A percentile compares a stretch with the other conserved stretches of the same genome.
phyloP scores from a whole-genome alignment of 2,329 filamentous ascomycete genomes.

The Ambrosiella beaveri region DNA sequence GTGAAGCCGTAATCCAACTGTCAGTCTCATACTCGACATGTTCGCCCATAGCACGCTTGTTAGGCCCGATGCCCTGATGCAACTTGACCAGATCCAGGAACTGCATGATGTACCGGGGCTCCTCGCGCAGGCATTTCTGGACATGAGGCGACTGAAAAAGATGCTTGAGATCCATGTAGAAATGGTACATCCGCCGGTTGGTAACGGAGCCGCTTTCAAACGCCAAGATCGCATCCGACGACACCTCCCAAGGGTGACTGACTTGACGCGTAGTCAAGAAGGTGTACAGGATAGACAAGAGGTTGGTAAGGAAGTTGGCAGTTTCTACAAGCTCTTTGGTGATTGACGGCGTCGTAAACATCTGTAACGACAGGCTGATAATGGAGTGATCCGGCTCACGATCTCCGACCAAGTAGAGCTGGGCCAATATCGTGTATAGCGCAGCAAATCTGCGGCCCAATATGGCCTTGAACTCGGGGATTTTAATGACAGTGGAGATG shows the following conservation, averaged over 20 bases:
- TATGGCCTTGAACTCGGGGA: conserved; percentile 90
- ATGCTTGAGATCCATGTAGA: conserved; percentile 87
- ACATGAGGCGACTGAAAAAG: conserved; percentile 79
- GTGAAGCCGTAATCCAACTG: conserved; percentile 89
- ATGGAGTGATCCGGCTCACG: conserved; percentile 95
- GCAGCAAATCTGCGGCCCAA: conserved; percentile 86
- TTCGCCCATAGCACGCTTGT: conserved; percentile 74
- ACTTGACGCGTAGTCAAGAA: conserved; percentile 94
- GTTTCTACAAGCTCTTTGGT: conserved; percentile 88
- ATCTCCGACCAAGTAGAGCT: conserved; percentile 89
- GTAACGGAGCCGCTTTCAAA: conserved; percentile 92
- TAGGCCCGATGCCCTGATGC: conserved; percentile 93
- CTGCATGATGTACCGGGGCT: conserved; percentile 78
- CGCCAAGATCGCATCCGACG: conserved; percentile 68
- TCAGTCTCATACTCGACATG: conserved; percentile 98
- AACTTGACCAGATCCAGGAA: conserved; percentile 92
- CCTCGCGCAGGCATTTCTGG: conserved; percentile 63
- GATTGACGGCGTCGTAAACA: conserved; percentile 91
- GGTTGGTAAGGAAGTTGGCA: conserved; percentile 86
- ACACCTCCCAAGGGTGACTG: conserved; percentile 78
- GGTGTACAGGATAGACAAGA: conserved; percentile 93
- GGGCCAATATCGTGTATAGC: conserved; percentile 81
- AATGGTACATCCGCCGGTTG: conserved; percentile 91
- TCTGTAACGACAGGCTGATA: conserved; percentile 90
- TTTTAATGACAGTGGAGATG: conserved; percentile 87